Base-by-base conservation (phyloP, 352 stramenopile genomes). In the Phytophthora pistaciae region DNA sequence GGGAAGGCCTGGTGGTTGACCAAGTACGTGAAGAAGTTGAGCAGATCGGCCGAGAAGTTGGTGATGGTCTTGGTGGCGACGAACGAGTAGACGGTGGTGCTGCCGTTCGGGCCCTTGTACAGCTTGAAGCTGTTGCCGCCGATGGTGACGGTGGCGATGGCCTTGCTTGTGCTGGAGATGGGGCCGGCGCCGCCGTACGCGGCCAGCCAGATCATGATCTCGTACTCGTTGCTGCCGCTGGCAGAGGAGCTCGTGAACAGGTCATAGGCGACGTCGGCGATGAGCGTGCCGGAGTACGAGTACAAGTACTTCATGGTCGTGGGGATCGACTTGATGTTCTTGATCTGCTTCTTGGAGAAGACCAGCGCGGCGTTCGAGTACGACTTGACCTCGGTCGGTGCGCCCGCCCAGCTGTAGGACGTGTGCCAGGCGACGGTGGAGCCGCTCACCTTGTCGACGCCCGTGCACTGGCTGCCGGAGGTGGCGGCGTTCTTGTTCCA, bases 391-490 rank as follows among this genome's bases (percentile, higher is more conserved):
- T 81, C 56, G 5, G 46, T 76, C 5, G 63, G 36, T 1, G 55
- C 62, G 3, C 62, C 65, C 23, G 72, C 62, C 78, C 78, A 85
- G 36, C 38, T 76, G 64, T 72, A 85, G 18, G 69, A 70, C 7
- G 78, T 85, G 75, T 85, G 78, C 75, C 78, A 85, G 10, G 66
- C 65, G 48, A 85, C 66, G 8, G 66, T 73, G 36, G 63, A 72
- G 57, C 72, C 72, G 52, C 36, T 77, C 18, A 70, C 33, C 60
- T 74, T 79, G 66, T 81, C 72, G 11, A 82, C 74, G 11, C 78
- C 78, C 23, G 78, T 85, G 64, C 78, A 85, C 57, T 85, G 78
- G 57, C 65, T 79, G 68, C 78, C 78, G 0, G 78, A 83, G 3
- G 72, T 69, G 21, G 75, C 71, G 5, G 66, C 44, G 44, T 66